Conservation (phyloP, 371 early-diverging fungal genomes). For the Nematocida ironsii region DNA sequence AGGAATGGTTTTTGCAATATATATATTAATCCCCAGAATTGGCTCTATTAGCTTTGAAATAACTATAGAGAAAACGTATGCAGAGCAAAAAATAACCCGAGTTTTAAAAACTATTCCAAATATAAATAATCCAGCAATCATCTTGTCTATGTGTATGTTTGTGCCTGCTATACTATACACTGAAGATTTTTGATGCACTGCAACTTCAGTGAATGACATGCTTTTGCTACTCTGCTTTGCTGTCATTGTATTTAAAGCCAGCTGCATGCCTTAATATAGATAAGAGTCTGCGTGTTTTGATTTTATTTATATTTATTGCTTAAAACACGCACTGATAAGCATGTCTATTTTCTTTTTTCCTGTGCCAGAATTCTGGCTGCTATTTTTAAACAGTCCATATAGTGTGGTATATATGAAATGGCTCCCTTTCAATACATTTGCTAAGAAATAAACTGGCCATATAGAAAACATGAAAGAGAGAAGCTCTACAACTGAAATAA, state of each 20-base stretch:
- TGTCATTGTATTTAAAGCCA: not conserved
- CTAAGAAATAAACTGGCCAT: slow-evolving; percentile 40
- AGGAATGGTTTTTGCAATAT: slow-evolving; percentile 3
- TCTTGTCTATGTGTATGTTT: not conserved
- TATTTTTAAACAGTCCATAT: not conserved
- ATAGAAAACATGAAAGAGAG: slow-evolving; percentile 2
- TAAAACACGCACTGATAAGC: not conserved
- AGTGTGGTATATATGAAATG: not conserved
- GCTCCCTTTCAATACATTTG: not conserved
- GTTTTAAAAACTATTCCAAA: not conserved
- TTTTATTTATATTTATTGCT: not conserved
- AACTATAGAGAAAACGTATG: not conserved
- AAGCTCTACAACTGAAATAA: not conserved
- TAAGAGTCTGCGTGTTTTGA: not conserved
- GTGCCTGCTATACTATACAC: not conserved
- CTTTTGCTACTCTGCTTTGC: not conserved
- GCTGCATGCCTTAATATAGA: not conserved
- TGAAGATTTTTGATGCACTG: not conserved
- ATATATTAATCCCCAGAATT: not conserved
- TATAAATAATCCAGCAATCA: not conserved
- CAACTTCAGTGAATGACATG: not conserved
- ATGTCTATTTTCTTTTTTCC: not conserved
- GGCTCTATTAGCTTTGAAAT: not conserved
- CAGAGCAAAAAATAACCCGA: not conserved
- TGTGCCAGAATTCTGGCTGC: not conserved